Percentiles rank a stretch among this genome's conserved stretches.
These are phyloP conservation scores for Terfezia boudieri DNA, from an alignment of 495 filamentous ascomycete genomes.

Conservation along the genomic window DNA sequence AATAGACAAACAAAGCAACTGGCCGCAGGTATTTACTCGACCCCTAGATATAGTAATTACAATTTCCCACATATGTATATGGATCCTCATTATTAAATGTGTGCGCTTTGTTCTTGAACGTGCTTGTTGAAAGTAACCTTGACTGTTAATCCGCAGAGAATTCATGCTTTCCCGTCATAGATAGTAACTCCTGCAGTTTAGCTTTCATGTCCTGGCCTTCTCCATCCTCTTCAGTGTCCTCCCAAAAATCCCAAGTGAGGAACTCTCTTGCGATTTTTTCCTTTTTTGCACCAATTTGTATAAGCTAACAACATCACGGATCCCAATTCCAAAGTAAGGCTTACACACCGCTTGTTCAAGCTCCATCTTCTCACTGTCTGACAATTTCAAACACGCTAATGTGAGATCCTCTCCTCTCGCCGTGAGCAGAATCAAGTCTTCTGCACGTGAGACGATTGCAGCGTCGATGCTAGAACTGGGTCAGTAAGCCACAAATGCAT, in stretches of 20 bases:
- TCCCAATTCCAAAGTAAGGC: slow-evolving; percentile 6
- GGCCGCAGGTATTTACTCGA: neutral
- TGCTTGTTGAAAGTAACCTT: neutral
- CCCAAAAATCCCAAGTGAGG: slow-evolving; percentile 6
- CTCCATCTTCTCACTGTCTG: slow-evolving; percentile 33
- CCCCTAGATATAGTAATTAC: neutral
- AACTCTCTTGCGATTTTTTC: slow-evolving; percentile 13
- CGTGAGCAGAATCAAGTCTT: slow-evolving; percentile 45
- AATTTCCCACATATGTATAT: neutral
- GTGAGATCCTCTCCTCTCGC: slow-evolving; percentile 56
- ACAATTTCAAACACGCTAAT: slow-evolving; percentile 40
- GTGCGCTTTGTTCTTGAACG: neutral
- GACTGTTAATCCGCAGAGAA: neutral
- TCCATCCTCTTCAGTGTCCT: neutral
- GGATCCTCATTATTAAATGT: neutral
- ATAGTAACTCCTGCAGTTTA: neutral
- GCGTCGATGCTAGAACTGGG: slow-evolving; percentile 31
- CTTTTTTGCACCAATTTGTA: neutral
- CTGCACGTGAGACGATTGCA: slow-evolving; percentile 51
- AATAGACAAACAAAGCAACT: no score
- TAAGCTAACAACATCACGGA: slow-evolving; percentile 1
- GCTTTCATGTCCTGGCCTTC: neutral
- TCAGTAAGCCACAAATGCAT: no score
- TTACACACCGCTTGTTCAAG: slow-evolving; percentile 35
- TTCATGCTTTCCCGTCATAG: neutral